A percentile compares a stretch with the other conserved stretches of the same genome.
phyloP scores from a whole-genome alignment of 305 asterid genomes.

The Plantago coronopus region DNA sequence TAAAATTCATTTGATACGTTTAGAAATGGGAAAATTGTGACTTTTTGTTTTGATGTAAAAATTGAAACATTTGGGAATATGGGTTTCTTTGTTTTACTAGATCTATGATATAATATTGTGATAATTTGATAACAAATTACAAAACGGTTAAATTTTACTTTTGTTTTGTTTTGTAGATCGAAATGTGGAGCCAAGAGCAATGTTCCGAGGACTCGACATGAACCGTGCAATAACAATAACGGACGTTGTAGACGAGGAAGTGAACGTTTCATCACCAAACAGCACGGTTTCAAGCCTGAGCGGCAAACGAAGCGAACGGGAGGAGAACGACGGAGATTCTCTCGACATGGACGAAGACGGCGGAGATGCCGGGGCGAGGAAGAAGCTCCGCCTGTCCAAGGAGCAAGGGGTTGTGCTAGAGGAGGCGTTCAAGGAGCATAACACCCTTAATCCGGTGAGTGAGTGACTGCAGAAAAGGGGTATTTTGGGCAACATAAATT shows the following conservation, averaged over 20 bases:
- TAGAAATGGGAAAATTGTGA: too few species aligned
- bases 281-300: slow-evolving; percentile 2
- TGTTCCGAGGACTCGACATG: slow-evolving; percentile 8
- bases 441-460: slow-evolving; percentile 80
- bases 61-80: too few species aligned
- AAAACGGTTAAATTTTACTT: too few species aligned
- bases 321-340: slow-evolving; percentile 55
- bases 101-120: too few species aligned
- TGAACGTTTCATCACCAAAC: slow-evolving; percentile 7
- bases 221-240: not conserved
- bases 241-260: slow-evolving; percentile 1
- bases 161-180: not conserved
- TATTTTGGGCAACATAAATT: not conserved
- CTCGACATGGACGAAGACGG: slow-evolving; percentile 56
- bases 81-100: too few species aligned
- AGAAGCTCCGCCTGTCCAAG: slow-evolving; percentile 86
- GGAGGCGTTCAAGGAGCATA: slow-evolving; percentile 84
- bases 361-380: slow-evolving; percentile 68
- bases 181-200: slow-evolving; percentile 5
- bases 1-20: too few species aligned
- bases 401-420: slow-evolving; percentile 95
- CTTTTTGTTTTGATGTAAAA: too few species aligned
- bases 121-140: too few species aligned
- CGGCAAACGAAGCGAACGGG: slow-evolving; percentile 28
- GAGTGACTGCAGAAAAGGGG: slow-evolving; percentile 25